phyloP scores from a whole-genome alignment of 1,284 basidiomycete species.

The Xanthoconium separans region DNA sequence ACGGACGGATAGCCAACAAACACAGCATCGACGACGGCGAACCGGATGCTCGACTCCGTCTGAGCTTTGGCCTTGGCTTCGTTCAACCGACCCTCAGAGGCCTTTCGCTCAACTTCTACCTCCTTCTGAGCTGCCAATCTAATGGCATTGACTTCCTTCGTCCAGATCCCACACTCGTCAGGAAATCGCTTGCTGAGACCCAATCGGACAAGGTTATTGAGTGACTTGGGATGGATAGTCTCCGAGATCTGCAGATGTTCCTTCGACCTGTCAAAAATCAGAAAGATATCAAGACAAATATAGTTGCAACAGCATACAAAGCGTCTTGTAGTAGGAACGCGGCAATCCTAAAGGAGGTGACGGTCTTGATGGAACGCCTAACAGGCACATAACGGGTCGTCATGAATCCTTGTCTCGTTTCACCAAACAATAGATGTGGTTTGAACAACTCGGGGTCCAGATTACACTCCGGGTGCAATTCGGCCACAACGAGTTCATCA shows the following conservation, averaged over 20 bases:
- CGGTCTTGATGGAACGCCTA: constrained; percentile 9
- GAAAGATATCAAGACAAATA: background rate
- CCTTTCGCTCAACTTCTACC: constrained; percentile 10
- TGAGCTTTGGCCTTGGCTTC: constrained; percentile 1
- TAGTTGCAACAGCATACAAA: constrained; percentile 15
- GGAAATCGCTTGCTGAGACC: constrained; percentile 36
- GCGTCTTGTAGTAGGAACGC: constrained; percentile 20
- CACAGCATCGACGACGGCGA: constrained; percentile 27
- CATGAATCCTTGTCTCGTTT: constrained; percentile 36
- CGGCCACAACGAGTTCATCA: constrained; percentile 10
- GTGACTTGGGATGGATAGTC: constrained; percentile 25
- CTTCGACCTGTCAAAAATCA: constrained; percentile 24
- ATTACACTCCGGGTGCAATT: constrained; percentile 21
- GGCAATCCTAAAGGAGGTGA: constrained; percentile 5
- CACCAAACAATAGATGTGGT: constrained; percentile 35
- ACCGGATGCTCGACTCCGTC: constrained; percentile 25
- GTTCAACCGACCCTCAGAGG: constrained; percentile 11
- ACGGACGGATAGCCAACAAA: constrained; percentile 32
- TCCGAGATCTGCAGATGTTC: constrained; percentile 31
- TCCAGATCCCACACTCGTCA: constrained; percentile 27
- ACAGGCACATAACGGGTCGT: constrained; percentile 27
- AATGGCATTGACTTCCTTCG: constrained; percentile 15
- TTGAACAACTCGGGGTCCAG: constrained; percentile 25
- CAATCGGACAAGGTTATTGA: constrained; percentile 32
- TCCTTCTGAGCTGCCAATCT: constrained; percentile 3